Base-by-base conservation (phyloP, 139 green algal genomes). In the Diplosphaera chodatii region DNA sequence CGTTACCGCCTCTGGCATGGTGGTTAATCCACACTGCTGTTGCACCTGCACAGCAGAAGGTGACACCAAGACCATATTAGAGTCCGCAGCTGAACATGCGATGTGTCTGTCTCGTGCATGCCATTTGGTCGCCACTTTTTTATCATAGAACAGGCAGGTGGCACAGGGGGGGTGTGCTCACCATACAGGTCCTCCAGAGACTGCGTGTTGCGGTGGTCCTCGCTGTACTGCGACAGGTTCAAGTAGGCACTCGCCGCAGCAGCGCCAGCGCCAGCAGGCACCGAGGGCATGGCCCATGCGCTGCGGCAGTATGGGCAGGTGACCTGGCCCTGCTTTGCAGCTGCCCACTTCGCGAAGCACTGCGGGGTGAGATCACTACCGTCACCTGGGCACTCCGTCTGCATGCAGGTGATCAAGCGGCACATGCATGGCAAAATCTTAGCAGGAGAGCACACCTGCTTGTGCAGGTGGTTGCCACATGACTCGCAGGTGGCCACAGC, bases 121-220 rank as follows among this genome's bases (percentile, higher is more conserved):
- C n/a, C n/a, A n/a, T n/a, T n/a, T n/a, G n/a, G n/a, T n/a, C n/a
- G n/a, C n/a, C n/a, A n/a, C n/a, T n/a, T n/a, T n/a, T n/a, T n/a
- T n/a, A n/a, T n/a, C n/a, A n/a, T n/a, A n/a, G n/a, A n/a, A n/a
- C n/a, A n/a, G n/a, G n/a, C n/a, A n/a, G n/a, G n/a, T n/a, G n/a
- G n/a, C n/a, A n/a, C n/a, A n/a, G n/a, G n/a, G n/a, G n/a, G n/a
- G n/a, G n/a, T n/a, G n/a, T n/a, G 18, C 13, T n/a, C 48, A 59
- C 72, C 72, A 40, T 82, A 82, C 33, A 82, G 72, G 1, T 75
- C 72, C 55, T 68, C 34, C 64, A 82, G 63, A 29, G 67, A 75
- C 13, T 72, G 32, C 15, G 48, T 67, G 15, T 33, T 29, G 23
- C 64, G 37, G 30, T 82, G 67, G 4, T 33, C 67, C 15, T 68